These are phyloP conservation scores for Paspalum vaginatum DNA, from an alignment of 176 grass and related monocot species.

Conservation along the genomic window DNA sequence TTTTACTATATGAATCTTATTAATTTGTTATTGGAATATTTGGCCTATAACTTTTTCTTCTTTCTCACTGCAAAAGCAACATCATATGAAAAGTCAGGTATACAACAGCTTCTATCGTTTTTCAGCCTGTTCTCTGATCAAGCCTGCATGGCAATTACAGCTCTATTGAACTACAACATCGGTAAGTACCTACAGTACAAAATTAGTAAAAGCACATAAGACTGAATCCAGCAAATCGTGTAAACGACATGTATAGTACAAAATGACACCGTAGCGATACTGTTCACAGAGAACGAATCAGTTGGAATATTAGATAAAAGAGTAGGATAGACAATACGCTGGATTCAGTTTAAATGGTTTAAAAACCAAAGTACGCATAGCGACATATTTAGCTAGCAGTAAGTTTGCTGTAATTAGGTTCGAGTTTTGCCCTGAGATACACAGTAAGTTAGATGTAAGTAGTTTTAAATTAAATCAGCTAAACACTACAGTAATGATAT, in stretches of 20 bases:
- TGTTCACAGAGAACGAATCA: too few species aligned
- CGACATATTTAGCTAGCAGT: background rate
- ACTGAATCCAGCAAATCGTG: too few species aligned
- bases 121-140: slow-evolving; percentile 44
- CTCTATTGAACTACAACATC: slow-evolving; percentile 63
- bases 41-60: background rate
- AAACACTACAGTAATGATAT: too few species aligned
- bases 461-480: too few species aligned
- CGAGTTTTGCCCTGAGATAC: too few species aligned
- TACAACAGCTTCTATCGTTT: slow-evolving; percentile 52
- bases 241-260: too few species aligned
- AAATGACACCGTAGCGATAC: too few species aligned
- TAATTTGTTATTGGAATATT: background rate
- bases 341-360: too few species aligned
- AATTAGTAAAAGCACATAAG: background rate
- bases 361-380: background rate
- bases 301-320: too few species aligned
- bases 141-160: slow-evolving; percentile 46
- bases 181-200: slow-evolving; percentile 40
- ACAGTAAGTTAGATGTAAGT: too few species aligned
- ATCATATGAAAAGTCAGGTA: slow-evolving; percentile 61
- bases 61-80: slow-evolving; percentile 50
- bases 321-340: too few species aligned
- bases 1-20: background rate
- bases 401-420: background rate